Evolutionary conservation across 306 rosid species (phyloP), one percentile per base, ranked within the genome.

Genomic region (Casuarina glauca): DNA sequence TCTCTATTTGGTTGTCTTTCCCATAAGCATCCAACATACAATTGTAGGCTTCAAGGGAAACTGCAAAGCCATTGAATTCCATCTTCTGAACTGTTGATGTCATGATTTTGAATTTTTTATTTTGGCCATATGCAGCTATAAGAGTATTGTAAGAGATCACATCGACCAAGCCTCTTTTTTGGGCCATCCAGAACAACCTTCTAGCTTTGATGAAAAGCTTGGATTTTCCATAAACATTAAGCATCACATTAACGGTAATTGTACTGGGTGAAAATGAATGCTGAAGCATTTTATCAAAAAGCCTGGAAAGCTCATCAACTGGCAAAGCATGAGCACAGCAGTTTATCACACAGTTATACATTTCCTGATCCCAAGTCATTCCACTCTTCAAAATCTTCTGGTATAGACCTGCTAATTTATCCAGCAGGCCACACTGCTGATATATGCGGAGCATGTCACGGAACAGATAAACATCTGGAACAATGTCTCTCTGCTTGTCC

Each of bases 1-100:
- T 75, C 61, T 91, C 96, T 88, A 93, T 87, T 82, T 91, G 97
- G 50, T 84, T 79, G 62, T 86, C 93, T 84, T 95, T 93, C 74
- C 99, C 97, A 78, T 95, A 91, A 66, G 97, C 97, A 81, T 95
- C 90, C 84, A 91, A 83, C 97, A 95, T 87, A 61, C 90, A 86
- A 79, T 92, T 95, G 89, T 88, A 95, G 69, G 88, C 97, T 82
- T 95, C 96, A 54, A 91, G 94, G 57, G 99, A 93, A 84, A 93
- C 96, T 6, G 93, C 85, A 83, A 93, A 88, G 1, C 99, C 97
- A 54, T 93, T 89, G 74, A 91, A 89, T 82, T 88, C 85, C 99
- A 93, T 95, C 70, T 79, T 80, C 62, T 53, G 83, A 41, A 90
- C 86, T 3, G 86, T 87, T 17, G 87, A 86, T 50, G 93, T 78